Evolutionary conservation across 257 asterid species (phyloP).

Genomic region (Fraxinus anomala): DNA sequence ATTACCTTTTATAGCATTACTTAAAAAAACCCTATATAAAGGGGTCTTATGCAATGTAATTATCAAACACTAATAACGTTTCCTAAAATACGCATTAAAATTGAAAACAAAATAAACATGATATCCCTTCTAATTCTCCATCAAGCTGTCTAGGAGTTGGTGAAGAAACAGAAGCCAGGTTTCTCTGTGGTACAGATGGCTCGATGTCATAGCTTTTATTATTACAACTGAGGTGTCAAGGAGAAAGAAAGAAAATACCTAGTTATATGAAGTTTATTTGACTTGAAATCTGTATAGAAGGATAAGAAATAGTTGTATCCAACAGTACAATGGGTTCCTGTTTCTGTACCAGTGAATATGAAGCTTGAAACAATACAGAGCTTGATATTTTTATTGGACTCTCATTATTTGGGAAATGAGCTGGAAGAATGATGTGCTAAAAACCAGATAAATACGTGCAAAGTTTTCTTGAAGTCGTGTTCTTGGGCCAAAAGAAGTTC

Average conservation of each 20-base stretch:
- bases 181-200: constrained; percentile 3
- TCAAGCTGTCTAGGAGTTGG: not conserved
- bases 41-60: too few relatives aligned
- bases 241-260: not conserved
- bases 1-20: too few relatives aligned
- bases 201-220: not conserved
- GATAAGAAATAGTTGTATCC: not conserved
- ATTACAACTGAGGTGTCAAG: not conserved
- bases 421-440: not conserved
- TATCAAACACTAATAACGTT: too few relatives aligned
- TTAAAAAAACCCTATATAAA: too few relatives aligned
- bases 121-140: too few relatives aligned
- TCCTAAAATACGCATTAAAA: too few relatives aligned
- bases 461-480: not conserved
- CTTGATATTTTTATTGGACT: not conserved
- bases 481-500: not conserved
- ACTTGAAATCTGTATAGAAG: not conserved
- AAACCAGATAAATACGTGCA: not conserved
- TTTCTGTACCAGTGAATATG: not conserved
- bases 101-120: too few relatives aligned
- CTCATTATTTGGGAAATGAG: not conserved
- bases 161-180: not conserved
- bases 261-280: not conserved
- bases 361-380: not conserved
- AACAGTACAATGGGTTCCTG: not conserved